Evolutionary conservation across 495 filamentous ascomycete species (phyloP).

Genomic region (Aspergillus indologenus): DNA sequence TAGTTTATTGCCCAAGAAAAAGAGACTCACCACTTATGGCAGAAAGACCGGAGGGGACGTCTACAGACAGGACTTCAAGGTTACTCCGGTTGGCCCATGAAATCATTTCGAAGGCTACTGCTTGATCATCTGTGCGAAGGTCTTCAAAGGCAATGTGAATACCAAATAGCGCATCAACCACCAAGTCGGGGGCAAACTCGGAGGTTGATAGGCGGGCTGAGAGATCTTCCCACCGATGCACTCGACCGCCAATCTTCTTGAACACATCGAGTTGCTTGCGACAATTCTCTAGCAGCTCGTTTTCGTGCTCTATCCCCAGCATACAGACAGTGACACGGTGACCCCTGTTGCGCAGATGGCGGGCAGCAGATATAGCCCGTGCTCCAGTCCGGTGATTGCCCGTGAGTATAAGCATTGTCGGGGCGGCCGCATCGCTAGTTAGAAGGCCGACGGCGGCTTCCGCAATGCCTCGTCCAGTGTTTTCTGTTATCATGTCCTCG

Average conservation of each 20-base stretch:
- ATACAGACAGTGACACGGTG: slow-evolving; percentile 76
- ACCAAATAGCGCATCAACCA: slow-evolving; percentile 85
- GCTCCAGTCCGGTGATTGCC: slow-evolving; percentile 86
- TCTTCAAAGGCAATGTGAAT: slow-evolving; percentile 82
- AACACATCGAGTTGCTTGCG: slow-evolving; percentile 73
- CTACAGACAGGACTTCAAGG: slow-evolving; percentile 73
- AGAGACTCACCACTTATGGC: slow-evolving; percentile 64
- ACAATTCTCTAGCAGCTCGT: slow-evolving; percentile 70
- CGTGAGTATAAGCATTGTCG: slow-evolving; percentile 75
- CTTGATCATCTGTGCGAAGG: slow-evolving; percentile 75
- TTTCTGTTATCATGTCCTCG: slow-evolving; percentile 87
- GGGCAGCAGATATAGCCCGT: slow-evolving; percentile 77
- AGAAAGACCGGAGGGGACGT: slow-evolving; percentile 83
- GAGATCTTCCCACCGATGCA: slow-evolving; percentile 56
- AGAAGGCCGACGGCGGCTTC: slow-evolving; percentile 68
- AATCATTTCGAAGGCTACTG: slow-evolving; percentile 76
- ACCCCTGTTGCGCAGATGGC: slow-evolving; percentile 80
- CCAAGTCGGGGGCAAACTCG: slow-evolving; percentile 67
- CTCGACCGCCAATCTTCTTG: slow-evolving; percentile 69
- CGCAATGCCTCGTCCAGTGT: slow-evolving; percentile 82
- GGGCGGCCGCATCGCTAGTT: slow-evolving; percentile 43
- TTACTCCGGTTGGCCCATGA: slow-evolving; percentile 83
- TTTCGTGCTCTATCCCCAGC: slow-evolving; percentile 73
- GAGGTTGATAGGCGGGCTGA: slow-evolving; percentile 51
- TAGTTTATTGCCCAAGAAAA: slow-evolving; percentile 23